Evolutionary conservation across 257 asterid genomes (phyloP), one percentile per base, ranked within the genome.

Genomic region (Hygrophila difformis): DNA sequence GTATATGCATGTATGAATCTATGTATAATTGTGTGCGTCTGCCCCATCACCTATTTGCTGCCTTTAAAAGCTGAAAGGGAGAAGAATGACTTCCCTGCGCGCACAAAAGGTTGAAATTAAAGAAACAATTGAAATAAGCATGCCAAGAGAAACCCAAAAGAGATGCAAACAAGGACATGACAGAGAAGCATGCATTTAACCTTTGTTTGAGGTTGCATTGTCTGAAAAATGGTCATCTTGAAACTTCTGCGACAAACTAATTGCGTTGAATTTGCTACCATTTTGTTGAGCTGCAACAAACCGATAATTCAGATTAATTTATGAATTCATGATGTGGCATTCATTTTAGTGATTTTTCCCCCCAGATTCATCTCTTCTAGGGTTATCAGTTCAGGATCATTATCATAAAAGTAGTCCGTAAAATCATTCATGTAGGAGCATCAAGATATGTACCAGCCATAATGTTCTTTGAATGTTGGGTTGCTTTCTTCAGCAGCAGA

Each of bases 51-150:
- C 74, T 80, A 79, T 65, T 76, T 86, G 74, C 82, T 68, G 57
- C 97, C 93, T 74, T 81, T 86, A 59, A 91, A 91, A 44, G 97
- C 97, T 56, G 99, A 91, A 70, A 91, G 99, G 48, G 97, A 91
- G 81, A 91, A 86, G 87, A 91, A 91, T 29, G 97, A 82, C 74
- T 97, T 71, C 59, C 94, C 53, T 56, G 93, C 96, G 99, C 8
- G 71, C 70, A 74, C 56, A 63, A 45, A 60, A 56, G 56, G 47
- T 45, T 51, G 34, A 39, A 59, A n/a, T n/a, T n/a, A n/a, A n/a
- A 46, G 20, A n/a, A 15, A 42, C 21, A 59, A 9, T 20, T 36
- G 55, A 17, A 20, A 59, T 31, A 36, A 56, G 48, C 46, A 50
- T 6, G 53, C 47, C 14, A 2, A 40, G 5, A 11, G 35, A 56